phyloP scores from a whole-genome alignment of 2,329 filamentous ascomycete species.

The Talaromyces marneffei region DNA sequence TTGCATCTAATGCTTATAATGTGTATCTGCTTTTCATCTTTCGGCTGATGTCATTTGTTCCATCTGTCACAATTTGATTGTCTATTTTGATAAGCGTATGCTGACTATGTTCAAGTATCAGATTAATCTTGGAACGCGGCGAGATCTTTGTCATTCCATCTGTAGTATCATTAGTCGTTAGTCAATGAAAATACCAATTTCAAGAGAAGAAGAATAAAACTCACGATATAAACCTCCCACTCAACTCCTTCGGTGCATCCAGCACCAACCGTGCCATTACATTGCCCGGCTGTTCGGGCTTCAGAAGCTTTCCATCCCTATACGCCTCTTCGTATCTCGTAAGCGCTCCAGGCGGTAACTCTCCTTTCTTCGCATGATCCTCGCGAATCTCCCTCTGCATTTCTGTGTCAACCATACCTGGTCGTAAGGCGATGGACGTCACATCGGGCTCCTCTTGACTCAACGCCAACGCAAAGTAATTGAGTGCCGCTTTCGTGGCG shows the following conservation, averaged over 20 bases:
- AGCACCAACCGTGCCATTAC: constrained; percentile 77
- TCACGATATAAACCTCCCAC: constrained; percentile 62
- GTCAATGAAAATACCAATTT: neutral
- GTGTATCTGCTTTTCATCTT: constrained; percentile 62
- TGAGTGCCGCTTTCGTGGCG: constrained; percentile 74
- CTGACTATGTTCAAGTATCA: constrained; percentile 16
- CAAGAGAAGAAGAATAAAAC: constrained; percentile 11
- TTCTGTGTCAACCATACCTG: constrained; percentile 78
- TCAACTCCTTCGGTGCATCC: constrained; percentile 60
- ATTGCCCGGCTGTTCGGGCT: constrained; percentile 75
- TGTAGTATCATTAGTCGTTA: constrained; percentile 25
- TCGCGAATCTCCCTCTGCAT: constrained; percentile 84
- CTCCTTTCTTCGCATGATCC: constrained; percentile 53
- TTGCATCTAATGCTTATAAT: constrained; percentile 30
- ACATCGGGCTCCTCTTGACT: constrained; percentile 71
- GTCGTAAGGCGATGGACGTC: constrained; percentile 65
- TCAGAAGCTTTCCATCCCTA: constrained; percentile 64
- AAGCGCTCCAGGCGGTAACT: constrained; percentile 53
- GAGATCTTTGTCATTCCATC: constrained; percentile 43
- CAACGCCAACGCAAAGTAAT: constrained; percentile 69
- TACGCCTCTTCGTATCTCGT: constrained; percentile 65
- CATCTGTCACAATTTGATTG: constrained; percentile 16
- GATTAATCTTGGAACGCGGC: constrained; percentile 38
- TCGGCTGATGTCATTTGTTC: constrained; percentile 47
- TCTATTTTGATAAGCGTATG: constrained; percentile 14